phyloP scores from a whole-genome alignment of 2,329 filamentous ascomycete species.

The Emergomyces orientalis region DNA sequence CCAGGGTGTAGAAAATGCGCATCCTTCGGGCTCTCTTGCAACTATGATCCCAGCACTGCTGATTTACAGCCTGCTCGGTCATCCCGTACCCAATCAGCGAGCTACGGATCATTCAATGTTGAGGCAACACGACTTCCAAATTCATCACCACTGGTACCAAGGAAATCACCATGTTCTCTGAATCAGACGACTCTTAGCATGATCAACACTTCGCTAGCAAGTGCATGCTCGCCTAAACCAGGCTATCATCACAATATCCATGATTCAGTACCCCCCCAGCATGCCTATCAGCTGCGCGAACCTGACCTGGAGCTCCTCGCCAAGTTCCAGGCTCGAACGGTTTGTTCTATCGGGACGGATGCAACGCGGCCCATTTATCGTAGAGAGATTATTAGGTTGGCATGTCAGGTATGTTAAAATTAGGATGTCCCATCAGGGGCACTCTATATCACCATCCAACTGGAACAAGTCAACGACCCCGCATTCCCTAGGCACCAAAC shows the following conservation, averaged over 20 bases:
- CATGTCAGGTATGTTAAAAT: neutral
- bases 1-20: neutral
- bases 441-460: no score
- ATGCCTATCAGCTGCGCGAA: neutral
- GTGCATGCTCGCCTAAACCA: neutral
- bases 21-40: slow-evolving; percentile 1
- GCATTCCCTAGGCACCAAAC: neutral
- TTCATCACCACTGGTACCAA: neutral
- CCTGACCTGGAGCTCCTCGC: neutral
- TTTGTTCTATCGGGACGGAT: neutral
- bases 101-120: neutral
- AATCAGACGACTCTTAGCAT: neutral
- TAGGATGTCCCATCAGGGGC: no score
- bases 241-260: neutral
- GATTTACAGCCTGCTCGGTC: neutral
- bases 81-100: neutral
- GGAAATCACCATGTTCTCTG: neutral
- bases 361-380: neutral
- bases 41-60: neutral
- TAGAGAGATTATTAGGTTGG: neutral
- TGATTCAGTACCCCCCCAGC: neutral
- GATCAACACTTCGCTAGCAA: neutral
- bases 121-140: no score
- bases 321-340: neutral
- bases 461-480: neutral